These are phyloP conservation scores for Lactifluus piperatus DNA, from an alignment of 768 basidiomycete species.

Conservation along the genomic window DNA sequence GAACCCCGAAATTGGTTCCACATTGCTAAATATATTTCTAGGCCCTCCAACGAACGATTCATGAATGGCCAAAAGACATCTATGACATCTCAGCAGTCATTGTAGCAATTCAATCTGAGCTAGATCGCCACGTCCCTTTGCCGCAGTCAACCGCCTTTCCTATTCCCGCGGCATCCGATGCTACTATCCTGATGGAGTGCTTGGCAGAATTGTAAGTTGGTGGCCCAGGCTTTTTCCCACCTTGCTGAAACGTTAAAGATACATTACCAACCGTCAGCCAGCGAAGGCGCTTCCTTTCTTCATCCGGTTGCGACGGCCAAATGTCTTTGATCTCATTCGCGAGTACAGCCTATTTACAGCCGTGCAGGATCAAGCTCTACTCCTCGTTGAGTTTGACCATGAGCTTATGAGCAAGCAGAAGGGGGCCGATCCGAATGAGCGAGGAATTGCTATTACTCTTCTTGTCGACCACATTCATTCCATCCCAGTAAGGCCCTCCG, in stretches of 20 bases:
- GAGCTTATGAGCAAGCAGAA: conserved; percentile 61
- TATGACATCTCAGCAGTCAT: conserved; percentile 86
- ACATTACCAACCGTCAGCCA: conserved; percentile 81
- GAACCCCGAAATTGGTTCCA: background rate
- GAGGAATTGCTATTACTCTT: conserved; percentile 75
- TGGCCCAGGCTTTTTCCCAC: background rate
- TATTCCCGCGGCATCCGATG: conserved; percentile 33
- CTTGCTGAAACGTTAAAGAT: conserved; percentile 38
- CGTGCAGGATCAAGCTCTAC: conserved; percentile 86
- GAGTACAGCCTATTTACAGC: conserved; percentile 92
- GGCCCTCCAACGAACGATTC: conserved; percentile 71
- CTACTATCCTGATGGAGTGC: conserved; percentile 81
- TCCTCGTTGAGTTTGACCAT: conserved; percentile 91
- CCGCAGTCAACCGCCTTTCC: conserved; percentile 28
- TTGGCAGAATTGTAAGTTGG: conserved; percentile 73
- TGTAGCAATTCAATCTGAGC: conserved; percentile 75
- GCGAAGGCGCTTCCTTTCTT: conserved; percentile 91
- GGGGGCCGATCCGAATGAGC: conserved; percentile 33
- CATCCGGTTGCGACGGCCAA: conserved; percentile 73
- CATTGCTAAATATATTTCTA: conserved; percentile 24
- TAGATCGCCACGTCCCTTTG: conserved; percentile 54
- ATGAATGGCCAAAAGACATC: conserved; percentile 84
- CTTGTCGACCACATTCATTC: conserved; percentile 94
- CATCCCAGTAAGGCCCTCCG: conserved; percentile 62
- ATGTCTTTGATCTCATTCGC: conserved; percentile 90